These are phyloP conservation scores for Aspergillus haitiensis DNA, from an alignment of 495 filamentous ascomycete species.

Conservation along the genomic window DNA sequence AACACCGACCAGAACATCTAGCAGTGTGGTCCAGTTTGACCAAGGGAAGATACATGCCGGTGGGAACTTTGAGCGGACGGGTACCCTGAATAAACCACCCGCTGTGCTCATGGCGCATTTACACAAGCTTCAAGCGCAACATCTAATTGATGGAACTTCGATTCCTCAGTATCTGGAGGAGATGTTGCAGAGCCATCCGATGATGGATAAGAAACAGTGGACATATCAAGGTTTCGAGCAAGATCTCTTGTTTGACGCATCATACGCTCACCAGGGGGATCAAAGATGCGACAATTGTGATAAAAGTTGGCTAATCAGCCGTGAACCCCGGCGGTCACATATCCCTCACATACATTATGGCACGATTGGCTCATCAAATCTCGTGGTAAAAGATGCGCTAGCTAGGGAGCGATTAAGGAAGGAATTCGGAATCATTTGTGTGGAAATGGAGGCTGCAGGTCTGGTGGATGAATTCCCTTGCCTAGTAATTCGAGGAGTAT, in stretches of 20 bases:
- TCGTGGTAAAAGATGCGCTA: slow-evolving; percentile 7
- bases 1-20: background rate
- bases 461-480: slow-evolving; percentile 4
- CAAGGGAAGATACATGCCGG: background rate
- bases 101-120: slow-evolving; percentile 27
- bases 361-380: slow-evolving; percentile 9
- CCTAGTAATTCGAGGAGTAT: slow-evolving; percentile 8
- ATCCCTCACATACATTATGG: slow-evolving; percentile 5
- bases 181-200: slow-evolving; percentile 8
- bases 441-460: slow-evolving; percentile 12
- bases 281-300: slow-evolving; percentile 13
- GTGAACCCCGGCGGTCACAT: background rate
- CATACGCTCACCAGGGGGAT: slow-evolving; percentile 5
- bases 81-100: slow-evolving; percentile 32
- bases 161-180: slow-evolving; percentile 12
- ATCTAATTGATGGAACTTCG: slow-evolving; percentile 13
- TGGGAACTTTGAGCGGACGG: slow-evolving; percentile 27
- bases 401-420: slow-evolving; percentile 1
- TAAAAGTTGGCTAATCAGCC: background rate
- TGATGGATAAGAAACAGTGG: slow-evolving; percentile 5
- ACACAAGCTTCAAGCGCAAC: slow-evolving; percentile 21
- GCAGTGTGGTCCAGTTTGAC: slow-evolving; percentile 5
- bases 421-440: slow-evolving; percentile 1
- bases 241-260: slow-evolving; percentile 12
- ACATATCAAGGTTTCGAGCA: slow-evolving; percentile 12